Evolutionary conservation across 768 basidiomycete genomes (phyloP), one percentile per base, ranked within the genome.

Genomic region (Boletus edulis): DNA sequence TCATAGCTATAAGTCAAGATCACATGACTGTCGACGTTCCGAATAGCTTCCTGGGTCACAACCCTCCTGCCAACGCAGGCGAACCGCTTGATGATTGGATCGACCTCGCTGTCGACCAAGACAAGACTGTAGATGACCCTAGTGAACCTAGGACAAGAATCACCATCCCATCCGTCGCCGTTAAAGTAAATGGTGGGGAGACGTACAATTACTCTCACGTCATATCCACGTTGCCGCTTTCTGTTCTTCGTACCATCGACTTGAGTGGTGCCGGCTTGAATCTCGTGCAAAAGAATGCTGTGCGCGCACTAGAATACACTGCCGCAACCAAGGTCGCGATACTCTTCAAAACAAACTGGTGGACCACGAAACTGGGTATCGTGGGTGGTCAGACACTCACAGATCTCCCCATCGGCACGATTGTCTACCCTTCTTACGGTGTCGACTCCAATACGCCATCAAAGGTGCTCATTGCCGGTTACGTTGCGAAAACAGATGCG

Each of bases 281-380:
- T 18, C 4, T 41, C 41, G 48, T 34, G 50, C 58, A 59, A 20
- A 59, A 24, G 27, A 59, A 49, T 5, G 51, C 58, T 7, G 46
- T 59, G 38, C 38, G 46, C 14, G 2, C 8, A 5, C n/a, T 45
- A 32, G 7, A 22, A 17, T 59, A 40, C 14, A 1, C 0, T 2
- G 2, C 20, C 3, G 2, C 24, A 0, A 22, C 22, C 32, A 59
- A 59, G 57, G 40, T 59, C 5, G 50, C 46, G 37, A 48, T 49
- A 29, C 42, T 59, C 18, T 59, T 59, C 5, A 59, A 59, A 41
- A 40, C 58, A 17, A 39, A 59, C 11, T 59, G 57, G 58, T 59
- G 58, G 57, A 59, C 50, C 5, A 49, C 41, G 14, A 59, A 59
- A 18, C 13, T 59, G 10, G 50, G 56, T 1, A 58, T 58, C 5